A percentile compares a stretch with the other conserved stretches of the same genome.
Evolutionary conservation across 805 yeast genomes (phyloP).

Genomic region (Sungouiella thailandica): DNA sequence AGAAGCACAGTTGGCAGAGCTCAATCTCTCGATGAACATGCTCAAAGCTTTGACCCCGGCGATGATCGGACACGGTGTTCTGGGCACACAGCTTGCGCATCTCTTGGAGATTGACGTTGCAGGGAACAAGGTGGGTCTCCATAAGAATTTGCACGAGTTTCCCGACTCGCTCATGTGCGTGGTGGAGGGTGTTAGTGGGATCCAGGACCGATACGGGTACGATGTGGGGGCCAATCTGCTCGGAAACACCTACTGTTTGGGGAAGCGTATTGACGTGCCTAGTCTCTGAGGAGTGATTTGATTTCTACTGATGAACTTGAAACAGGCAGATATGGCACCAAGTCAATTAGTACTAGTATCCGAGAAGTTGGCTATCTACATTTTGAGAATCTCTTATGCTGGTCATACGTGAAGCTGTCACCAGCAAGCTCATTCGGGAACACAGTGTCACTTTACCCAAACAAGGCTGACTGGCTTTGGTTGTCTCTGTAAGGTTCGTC

Average conservation of each 20-base stretch:
- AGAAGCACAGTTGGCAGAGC: not conserved
- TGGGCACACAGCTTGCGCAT: constrained; percentile 2
- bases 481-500: too few relatives aligned
- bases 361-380: too few relatives aligned
- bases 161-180: constrained; percentile 9
- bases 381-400: too few relatives aligned
- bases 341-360: too few relatives aligned
- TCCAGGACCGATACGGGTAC: constrained; percentile 18
- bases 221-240: constrained; percentile 16
- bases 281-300: too few relatives aligned
- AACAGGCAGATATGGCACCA: too few relatives aligned
- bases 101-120: constrained; percentile 16
- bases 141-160: not conserved
- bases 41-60: constrained; percentile 5
- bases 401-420: too few relatives aligned
- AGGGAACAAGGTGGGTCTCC: constrained; percentile 8
- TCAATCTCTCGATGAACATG: constrained; percentile 13
- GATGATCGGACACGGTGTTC: constrained; percentile 9
- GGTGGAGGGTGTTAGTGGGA: constrained; percentile 13
- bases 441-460: too few relatives aligned
- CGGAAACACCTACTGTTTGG: constrained; percentile 7
- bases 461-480: too few relatives aligned
- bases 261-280: constrained; percentile 11
- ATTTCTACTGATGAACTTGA: too few relatives aligned
- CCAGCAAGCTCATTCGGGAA: too few relatives aligned